Evolutionary conservation across 768 basidiomycete species (phyloP), one percentile per base, ranked within the genome.

Genomic region (Tricholoma bakamatsutake): DNA sequence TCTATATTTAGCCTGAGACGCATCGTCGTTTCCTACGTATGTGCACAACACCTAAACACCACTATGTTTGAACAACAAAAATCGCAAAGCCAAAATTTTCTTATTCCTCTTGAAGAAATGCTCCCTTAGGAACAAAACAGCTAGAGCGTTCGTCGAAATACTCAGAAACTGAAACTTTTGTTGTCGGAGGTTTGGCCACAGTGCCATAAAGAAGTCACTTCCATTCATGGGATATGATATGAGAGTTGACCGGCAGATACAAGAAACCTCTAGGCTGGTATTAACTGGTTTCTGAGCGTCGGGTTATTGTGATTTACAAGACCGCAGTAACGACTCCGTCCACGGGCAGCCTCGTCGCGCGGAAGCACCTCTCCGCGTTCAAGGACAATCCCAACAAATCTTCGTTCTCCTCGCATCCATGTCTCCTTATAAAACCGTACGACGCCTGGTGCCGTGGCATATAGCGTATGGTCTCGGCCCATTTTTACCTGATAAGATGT

Each of bases 381-480:
- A 27, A 89, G 77, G 7, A 91, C 92, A 33, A 99, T 78, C 28
- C 97, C 97, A 46, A 98, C 79, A 62, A 81, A 93, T 64, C 82
- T 84, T 50, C 90, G 83, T 62, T 89, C 83, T 49, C 83, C 80
- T 28, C 83, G 78, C 76, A 84, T 79, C 74, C 83, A 84, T 55
- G 85, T 87, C 67, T 83, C 75, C 69, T 85, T 88, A 83, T 97
- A 99, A 73, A 94, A 98, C 40, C 93, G 90, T 37, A 99, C 91
- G 66, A 82, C 93, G 11, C 97, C 97, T 0, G 96, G 95, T 4
- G 85, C 85, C 2, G 82, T 77, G 24, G 97, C 95, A 66, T 87
- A 98, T 53, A 99, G 78, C 1, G 97, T 98, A 72, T 98, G 94
- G 71, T 99, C 97, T 55, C 87, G 84, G 18, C 95, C 97, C 68